A percentile compares a stretch with the other conserved stretches of the same genome.
These are phyloP conservation scores for Aureoboletus auriporus DNA, from an alignment of 768 basidiomycete genomes.

Conservation along the genomic window DNA sequence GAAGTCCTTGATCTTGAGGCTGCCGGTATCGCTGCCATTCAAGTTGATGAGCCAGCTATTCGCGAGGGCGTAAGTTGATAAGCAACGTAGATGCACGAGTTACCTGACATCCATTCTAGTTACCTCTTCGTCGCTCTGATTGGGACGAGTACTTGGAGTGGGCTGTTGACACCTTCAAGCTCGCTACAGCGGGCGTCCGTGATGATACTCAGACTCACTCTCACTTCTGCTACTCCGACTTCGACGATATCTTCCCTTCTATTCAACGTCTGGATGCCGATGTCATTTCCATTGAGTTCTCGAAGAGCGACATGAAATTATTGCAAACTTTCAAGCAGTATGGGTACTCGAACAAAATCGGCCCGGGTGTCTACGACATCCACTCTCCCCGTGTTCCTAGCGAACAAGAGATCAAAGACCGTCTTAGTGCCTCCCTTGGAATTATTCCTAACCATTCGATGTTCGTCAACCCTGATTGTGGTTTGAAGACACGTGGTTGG, in stretches of 20 bases:
- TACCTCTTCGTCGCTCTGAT: constrained; percentile 93
- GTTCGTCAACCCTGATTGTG: constrained; percentile 97
- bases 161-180: constrained; percentile 99
- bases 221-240: constrained; percentile 99
- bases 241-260: constrained; percentile 97
- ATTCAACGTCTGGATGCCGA: constrained; percentile 97
- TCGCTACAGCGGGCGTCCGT: constrained; percentile 92
- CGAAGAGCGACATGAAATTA: constrained; percentile 98
- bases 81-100: not conserved
- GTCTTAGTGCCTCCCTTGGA: constrained; percentile 77
- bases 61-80: constrained; percentile 82
- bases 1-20: constrained; percentile 97
- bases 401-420: constrained; percentile 91
- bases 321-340: constrained; percentile 92
- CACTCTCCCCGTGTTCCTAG: constrained; percentile 98
- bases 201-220: constrained; percentile 96
- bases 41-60: constrained; percentile 99
- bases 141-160: constrained; percentile 96
- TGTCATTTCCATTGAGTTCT: constrained; percentile 98
- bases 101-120: constrained; percentile 35
- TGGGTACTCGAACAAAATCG: constrained; percentile 96
- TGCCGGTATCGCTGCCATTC: constrained; percentile 95
- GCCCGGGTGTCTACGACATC: constrained; percentile 98
- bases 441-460: constrained; percentile 79
- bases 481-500: constrained; percentile 98